Percentiles rank a stretch among this genome's conserved stretches.
phyloP scores from a whole-genome alignment of 768 basidiomycete species.

The Suillus fuscotomentosus region DNA sequence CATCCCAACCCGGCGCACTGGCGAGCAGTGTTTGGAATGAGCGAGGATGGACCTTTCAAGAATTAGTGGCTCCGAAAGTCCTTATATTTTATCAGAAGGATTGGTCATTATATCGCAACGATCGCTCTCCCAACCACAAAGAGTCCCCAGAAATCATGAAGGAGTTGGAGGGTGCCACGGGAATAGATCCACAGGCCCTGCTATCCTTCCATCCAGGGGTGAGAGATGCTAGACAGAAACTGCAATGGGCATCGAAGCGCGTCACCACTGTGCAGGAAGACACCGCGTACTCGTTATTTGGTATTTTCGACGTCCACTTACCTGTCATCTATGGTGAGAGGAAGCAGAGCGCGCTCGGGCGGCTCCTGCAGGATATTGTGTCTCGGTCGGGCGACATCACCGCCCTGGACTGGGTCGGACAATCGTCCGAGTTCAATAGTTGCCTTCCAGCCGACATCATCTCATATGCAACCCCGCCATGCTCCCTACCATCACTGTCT shows the following conservation, averaged over 20 bases:
- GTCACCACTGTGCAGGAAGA: neutral
- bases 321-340: neutral
- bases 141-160: neutral
- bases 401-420: neutral
- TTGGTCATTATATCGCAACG: neutral
- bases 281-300: neutral
- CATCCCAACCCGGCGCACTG: neutral
- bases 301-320: neutral
- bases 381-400: neutral
- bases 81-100: neutral
- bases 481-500: too few species aligned
- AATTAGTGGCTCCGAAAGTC: neutral
- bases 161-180: neutral
- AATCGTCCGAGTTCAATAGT: neutral
- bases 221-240: neutral
- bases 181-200: neutral
- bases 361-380: neutral
- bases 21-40: neutral
- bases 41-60: neutral
- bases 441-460: neutral
- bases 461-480: too few species aligned
- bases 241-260: neutral
- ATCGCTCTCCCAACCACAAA: neutral
- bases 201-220: neutral
- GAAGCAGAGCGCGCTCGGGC: neutral